Evolutionary conservation across 495 filamentous ascomycete species (phyloP).

Genomic region (Eremomyces bilateralis): DNA sequence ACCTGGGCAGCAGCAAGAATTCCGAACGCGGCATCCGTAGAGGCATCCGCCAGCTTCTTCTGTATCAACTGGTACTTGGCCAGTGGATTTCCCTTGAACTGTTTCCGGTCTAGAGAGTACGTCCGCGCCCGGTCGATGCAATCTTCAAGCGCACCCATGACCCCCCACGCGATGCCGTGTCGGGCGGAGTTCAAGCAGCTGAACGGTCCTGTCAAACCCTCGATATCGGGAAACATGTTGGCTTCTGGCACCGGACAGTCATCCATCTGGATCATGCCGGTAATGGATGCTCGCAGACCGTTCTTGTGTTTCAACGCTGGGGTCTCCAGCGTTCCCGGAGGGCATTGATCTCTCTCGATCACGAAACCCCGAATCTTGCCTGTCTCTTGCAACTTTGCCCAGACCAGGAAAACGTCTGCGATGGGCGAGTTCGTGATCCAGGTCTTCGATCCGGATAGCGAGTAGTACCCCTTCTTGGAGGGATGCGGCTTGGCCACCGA

Average conservation of each 20-base stretch:
- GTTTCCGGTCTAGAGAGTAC: conserved; percentile 78
- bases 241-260: conserved; percentile 69
- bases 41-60: conserved; percentile 88
- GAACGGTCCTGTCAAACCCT: conserved; percentile 78
- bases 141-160: conserved; percentile 86
- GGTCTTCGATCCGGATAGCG: conserved; percentile 73
- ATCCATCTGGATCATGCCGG: conserved; percentile 94
- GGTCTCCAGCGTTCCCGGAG: conserved; percentile 74
- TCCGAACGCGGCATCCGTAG: conserved; percentile 78
- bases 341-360: conserved; percentile 60
- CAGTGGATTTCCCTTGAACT: conserved; percentile 90
- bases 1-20: conserved; percentile 73
- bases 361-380: conserved; percentile 93
- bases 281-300: conserved; percentile 78
- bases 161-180: conserved; percentile 82
- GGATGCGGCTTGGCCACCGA: conserved; percentile 70
- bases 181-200: conserved; percentile 83
- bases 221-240: conserved; percentile 85
- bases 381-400: conserved; percentile 77
- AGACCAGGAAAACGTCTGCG: conserved; percentile 73
- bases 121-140: conserved; percentile 57
- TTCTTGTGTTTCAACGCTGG: conserved; percentile 90
- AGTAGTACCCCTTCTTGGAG: conserved; percentile 62
- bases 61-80: conserved; percentile 97
- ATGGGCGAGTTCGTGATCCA: conserved; percentile 99